Percentiles rank a stretch among this genome's conserved stretches.
Conservation (phyloP, 768 basidiomycete genomes). For the Ramaria sp. region DNA sequence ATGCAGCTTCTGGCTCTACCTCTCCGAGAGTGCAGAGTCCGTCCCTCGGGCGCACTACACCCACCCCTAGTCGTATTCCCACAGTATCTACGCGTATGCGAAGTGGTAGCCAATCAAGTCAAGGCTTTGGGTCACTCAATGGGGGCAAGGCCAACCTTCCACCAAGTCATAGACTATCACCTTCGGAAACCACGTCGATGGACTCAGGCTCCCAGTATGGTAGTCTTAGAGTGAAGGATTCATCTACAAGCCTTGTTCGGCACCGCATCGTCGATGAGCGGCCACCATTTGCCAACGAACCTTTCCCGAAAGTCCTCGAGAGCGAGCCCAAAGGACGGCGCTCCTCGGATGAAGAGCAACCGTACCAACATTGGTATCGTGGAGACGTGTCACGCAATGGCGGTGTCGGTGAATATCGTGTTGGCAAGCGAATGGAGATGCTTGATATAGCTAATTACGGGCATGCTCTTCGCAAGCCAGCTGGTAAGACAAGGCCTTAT, state of each 20-base stretch:
- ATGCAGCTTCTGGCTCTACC: slow-evolving; percentile 29
- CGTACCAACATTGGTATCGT: slow-evolving; percentile 86
- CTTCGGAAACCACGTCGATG: not conserved
- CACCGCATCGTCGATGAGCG: not conserved
- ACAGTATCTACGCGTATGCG: slow-evolving; percentile 16
- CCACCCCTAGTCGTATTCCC: slow-evolving; percentile 39
- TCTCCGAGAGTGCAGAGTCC: slow-evolving; percentile 19
- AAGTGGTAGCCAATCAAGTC: slow-evolving; percentile 10
- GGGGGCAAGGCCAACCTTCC: not conserved
- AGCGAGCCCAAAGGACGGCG: slow-evolving; percentile 24
- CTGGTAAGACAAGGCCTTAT: slow-evolving; percentile 17
- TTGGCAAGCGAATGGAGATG: slow-evolving; percentile 72
- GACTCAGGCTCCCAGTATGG: not conserved
- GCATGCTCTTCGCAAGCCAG: slow-evolving; percentile 35
- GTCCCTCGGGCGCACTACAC: slow-evolving; percentile 26
- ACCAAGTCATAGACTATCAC: not conserved
- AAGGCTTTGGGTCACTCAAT: slow-evolving; percentile 2
- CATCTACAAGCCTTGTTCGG: not conserved
- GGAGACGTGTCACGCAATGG: slow-evolving; percentile 81
- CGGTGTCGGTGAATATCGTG: slow-evolving; percentile 75
- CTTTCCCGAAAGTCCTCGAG: not conserved
- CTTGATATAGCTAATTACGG: slow-evolving; percentile 81
- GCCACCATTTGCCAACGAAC: not conserved
- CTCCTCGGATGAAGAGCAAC: slow-evolving; percentile 68
- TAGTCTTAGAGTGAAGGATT: not conserved